Evolutionary conservation across 1,284 basidiomycete species (phyloP).

Genomic region (Puccinia brachypodii): DNA sequence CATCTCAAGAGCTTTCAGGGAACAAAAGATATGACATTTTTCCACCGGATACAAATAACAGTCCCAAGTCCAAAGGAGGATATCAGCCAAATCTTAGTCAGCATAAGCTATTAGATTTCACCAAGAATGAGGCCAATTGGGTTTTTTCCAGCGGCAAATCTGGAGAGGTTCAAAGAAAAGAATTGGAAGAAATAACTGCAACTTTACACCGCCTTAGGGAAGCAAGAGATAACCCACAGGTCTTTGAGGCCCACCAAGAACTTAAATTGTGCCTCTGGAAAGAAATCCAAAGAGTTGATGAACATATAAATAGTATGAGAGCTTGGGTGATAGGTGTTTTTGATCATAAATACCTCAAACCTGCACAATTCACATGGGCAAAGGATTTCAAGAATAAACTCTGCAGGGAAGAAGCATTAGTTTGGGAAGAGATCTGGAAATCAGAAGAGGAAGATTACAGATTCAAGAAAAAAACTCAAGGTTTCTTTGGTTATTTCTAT

Average conservation of each 20-base stretch:
- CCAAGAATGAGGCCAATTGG: not conserved
- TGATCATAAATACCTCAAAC: not conserved
- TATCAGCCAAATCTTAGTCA: not conserved
- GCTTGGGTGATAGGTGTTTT: not conserved
- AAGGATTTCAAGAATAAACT: not conserved
- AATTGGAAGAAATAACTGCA: not conserved
- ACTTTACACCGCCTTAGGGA: not conserved
- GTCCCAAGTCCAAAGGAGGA: not conserved
- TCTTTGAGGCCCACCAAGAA: not conserved
- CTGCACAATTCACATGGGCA: not conserved
- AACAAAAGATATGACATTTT: not conserved
- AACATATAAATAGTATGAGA: not conserved
- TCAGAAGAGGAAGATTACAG: not conserved
- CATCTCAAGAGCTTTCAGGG: not conserved
- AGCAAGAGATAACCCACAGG: constrained; percentile 5
- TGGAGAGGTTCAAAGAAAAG: not conserved
- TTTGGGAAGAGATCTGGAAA: not conserved
- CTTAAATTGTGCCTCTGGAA: not conserved
- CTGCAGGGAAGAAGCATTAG: not conserved
- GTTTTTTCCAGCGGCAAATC: not conserved
- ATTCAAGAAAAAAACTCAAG: not conserved
- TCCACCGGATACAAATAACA: not conserved
- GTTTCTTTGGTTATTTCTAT: constrained; percentile 11
- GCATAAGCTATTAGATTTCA: not conserved
- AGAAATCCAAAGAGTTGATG: not conserved